Conservation (phyloP, 2,329 filamentous ascomycete species). For the Acrocalymma vagum region DNA sequence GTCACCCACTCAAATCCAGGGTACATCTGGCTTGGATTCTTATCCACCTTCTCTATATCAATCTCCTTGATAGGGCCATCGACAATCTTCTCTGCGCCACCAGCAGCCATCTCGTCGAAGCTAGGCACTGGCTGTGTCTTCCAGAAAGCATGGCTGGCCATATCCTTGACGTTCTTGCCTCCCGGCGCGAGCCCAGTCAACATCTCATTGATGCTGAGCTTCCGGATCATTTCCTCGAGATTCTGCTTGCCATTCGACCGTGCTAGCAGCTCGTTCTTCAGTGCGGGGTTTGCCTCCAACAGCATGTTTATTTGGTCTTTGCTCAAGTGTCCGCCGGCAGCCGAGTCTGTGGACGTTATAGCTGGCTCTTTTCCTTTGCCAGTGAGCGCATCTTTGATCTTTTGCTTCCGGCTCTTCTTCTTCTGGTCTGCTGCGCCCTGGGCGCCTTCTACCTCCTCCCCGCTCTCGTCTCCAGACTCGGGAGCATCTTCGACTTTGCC, state of each 20-base stretch:
- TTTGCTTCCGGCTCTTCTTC: conserved; percentile 72
- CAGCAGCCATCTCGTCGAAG: conserved; percentile 65
- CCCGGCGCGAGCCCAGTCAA: conserved; percentile 78
- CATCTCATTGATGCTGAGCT: conserved; percentile 73
- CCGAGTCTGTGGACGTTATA: conserved; percentile 32
- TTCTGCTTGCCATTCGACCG: conserved; percentile 36
- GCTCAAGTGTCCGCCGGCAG: conserved; percentile 41
- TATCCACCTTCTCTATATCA: conserved; percentile 79
- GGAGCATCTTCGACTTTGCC: conserved; percentile 35
- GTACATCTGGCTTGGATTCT: conserved; percentile 74
- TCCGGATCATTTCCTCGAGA: conserved; percentile 62
- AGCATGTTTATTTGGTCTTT: conserved; percentile 48
- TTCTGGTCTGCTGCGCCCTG: conserved; percentile 63
- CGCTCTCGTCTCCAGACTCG: conserved; percentile 42
- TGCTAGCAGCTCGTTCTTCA: conserved; percentile 46
- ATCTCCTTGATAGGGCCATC: conserved; percentile 88
- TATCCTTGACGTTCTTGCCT: conserved; percentile 92
- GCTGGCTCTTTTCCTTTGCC: conserved; percentile 43
- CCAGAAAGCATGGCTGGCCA: conserved; percentile 99
- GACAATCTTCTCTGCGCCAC: conserved; percentile 55
- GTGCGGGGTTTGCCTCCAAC: conserved; percentile 47
- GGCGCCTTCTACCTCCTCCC: conserved; percentile 44
- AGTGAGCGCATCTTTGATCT: conserved; percentile 58
- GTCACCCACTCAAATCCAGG: conserved; percentile 94
- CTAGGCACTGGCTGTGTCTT: conserved; percentile 93